These are phyloP conservation scores for Osmozyma mogii DNA, from an alignment of 805 yeast species.

Conservation along the genomic window DNA sequence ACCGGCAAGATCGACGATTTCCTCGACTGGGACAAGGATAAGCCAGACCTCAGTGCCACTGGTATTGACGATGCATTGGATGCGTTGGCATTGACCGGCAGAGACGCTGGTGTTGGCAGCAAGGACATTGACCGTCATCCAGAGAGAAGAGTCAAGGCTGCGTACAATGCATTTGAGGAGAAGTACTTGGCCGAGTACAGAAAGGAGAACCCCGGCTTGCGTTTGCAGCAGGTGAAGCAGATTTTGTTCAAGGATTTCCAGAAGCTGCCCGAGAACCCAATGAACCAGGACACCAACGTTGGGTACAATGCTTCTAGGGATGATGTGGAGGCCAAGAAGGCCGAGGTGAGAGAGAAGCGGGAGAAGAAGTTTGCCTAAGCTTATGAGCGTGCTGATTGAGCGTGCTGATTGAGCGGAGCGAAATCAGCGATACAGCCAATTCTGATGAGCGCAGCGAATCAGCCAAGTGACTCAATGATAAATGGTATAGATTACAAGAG, in stretches of 20 bases:
- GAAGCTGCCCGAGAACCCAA: conserved; percentile 74
- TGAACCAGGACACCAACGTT: conserved; percentile 66
- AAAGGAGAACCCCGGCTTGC: conserved; percentile 71
- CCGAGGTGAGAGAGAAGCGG: conserved; percentile 40
- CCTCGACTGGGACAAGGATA: conserved; percentile 43
- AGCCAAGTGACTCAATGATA: too few relatives aligned
- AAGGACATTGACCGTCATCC: conserved; percentile 80
- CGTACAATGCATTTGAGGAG: conserved; percentile 64
- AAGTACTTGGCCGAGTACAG: conserved; percentile 62
- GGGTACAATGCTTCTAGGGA: conserved; percentile 51
- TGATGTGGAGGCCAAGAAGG: conserved; percentile 41
- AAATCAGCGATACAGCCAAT: too few relatives aligned
- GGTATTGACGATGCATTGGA: conserved; percentile 76
- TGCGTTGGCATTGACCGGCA: conserved; percentile 60
- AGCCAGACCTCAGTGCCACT: conserved; percentile 53
- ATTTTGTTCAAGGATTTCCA: conserved; percentile 72
- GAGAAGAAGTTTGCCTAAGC: conserved; percentile 32
- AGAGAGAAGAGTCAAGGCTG: conserved; percentile 82
- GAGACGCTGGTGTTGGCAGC: conserved; percentile 45
- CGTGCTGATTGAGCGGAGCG: too few relatives aligned
- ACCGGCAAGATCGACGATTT: conserved; percentile 64
- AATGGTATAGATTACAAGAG: too few relatives aligned
- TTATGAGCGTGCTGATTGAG: too few relatives aligned
- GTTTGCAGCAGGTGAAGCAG: conserved; percentile 72
- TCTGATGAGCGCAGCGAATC: too few relatives aligned